Evolutionary conservation across 176 grass and related monocot genomes (phyloP).

Genomic region (Phragmites australis): DNA sequence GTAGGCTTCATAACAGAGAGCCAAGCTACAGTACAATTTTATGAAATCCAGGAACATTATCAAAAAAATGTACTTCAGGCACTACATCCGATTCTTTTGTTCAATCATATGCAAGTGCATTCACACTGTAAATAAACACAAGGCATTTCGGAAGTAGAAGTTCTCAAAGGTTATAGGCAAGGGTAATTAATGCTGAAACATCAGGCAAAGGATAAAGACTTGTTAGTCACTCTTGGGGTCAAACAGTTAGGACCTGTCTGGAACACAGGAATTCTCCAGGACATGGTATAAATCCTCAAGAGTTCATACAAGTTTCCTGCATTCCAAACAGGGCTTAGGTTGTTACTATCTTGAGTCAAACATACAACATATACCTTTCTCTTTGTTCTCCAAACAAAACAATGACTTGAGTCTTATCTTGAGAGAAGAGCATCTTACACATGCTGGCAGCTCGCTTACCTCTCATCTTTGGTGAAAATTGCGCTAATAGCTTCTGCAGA

Average conservation of each 20-base stretch:
- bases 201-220: not conserved
- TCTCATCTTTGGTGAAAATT: slow-evolving; percentile 89
- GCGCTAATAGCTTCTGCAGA: slow-evolving; percentile 82
- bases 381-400: slow-evolving; percentile 20
- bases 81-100: not conserved
- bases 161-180: not conserved
- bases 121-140: slow-evolving; percentile 1
- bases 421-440: not conserved
- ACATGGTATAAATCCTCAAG: not conserved
- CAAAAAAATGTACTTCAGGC: not conserved
- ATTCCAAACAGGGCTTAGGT: not conserved
- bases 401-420: not conserved
- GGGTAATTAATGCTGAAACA: not conserved
- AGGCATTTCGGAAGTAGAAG: not conserved
- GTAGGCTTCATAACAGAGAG: slow-evolving; percentile 9
- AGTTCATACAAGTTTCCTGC: not conserved
- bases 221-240: not conserved
- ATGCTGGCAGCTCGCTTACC: slow-evolving; percentile 38
- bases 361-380: slow-evolving; percentile 15
- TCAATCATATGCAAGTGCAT: slow-evolving; percentile 11
- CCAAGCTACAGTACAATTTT: slow-evolving; percentile 8
- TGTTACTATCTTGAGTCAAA: slow-evolving; percentile 1
- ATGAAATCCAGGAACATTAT: slow-evolving; percentile 7
- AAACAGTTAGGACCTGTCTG: not conserved
- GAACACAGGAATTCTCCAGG: not conserved